Conservation (phyloP, 768 basidiomycete genomes). For the Lentinula sp. region DNA sequence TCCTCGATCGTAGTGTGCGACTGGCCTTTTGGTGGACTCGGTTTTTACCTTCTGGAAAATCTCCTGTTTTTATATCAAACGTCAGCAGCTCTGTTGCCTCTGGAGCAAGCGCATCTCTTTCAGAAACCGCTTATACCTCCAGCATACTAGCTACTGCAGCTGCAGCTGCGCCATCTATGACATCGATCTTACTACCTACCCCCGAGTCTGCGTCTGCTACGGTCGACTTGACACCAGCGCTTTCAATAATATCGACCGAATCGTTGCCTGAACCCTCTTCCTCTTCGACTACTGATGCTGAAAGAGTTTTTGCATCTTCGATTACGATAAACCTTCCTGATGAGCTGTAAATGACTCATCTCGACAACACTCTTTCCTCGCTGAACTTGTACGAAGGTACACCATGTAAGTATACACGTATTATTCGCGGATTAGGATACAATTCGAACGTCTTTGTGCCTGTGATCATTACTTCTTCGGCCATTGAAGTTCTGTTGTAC, state of each 20-base stretch:
- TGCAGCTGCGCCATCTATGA: background rate
- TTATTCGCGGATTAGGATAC: too few species aligned
- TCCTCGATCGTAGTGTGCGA: slow-evolving; percentile 73
- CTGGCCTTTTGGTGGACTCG: slow-evolving; percentile 88
- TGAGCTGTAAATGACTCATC: background rate
- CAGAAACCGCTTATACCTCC: background rate
- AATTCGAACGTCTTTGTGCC: too few species aligned
- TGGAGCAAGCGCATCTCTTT: background rate
- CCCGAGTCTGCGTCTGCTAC: background rate
- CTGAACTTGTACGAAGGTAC: too few species aligned
- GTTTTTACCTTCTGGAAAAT: slow-evolving; percentile 43
- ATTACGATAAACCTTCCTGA: background rate
- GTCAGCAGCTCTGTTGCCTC: background rate
- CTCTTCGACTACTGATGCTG: background rate
- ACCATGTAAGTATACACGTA: too few species aligned
- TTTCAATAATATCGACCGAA: background rate
- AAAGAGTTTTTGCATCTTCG: background rate
- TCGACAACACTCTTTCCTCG: too few species aligned
- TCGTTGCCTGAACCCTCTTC: background rate
- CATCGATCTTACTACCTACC: background rate
- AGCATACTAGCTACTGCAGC: background rate
- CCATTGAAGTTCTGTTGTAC: background rate
- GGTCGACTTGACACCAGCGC: background rate
- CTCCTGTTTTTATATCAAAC: too few species aligned
- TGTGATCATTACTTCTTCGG: background rate